Evolutionary conservation across 108 stramenopile species (phyloP), one percentile per base, ranked within the genome.

Genomic region (Nannochloropsis salina): DNA sequence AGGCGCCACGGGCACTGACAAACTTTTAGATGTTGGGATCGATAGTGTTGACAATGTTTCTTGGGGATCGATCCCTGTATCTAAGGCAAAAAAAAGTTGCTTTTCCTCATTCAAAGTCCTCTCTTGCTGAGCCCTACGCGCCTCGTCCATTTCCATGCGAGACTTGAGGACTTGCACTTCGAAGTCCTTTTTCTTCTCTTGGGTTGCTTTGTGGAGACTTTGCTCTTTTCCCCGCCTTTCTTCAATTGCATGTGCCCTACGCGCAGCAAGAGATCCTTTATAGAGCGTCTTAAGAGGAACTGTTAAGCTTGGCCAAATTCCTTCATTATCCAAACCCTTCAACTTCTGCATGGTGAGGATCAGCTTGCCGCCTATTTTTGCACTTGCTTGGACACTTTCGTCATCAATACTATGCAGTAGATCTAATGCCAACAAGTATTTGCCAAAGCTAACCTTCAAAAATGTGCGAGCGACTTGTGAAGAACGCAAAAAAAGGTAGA

Each of bases 31-130:
- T 31, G 61, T n/a, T 74, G 61, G 61, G 61, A 74, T n/a, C 20
- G 61, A 74, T 15, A n/a, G n/a, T n/a, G 61, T 74, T 74, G 61
- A 74, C 61, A n/a, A 74, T n/a, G 61, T n/a, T 74, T 74, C 31
- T 1, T 74, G 4, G 61, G n/a, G 20, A n/a, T 74, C 61, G 61
- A 74, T 6, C 20, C 3, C 61, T n/a, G 3, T n/a, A n/a, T 74
- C 61, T n/a, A n/a, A 74, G 3, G 61, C 15, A 74, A 74, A 74
- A n/a, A 74, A 74, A 3, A n/a, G 1, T 15, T 74, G 61, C n/a
- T n/a, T 15, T 74, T 74, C 61, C 8, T 74, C 61, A 74, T 15
- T n/a, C 61, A n/a, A n/a, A 4, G 20, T 15, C 61, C n/a, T 6
- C 8, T 8, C 61, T 3, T 74, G 61, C 20, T n/a, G n/a, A n/a